Conservation (phyloP, 352 stramenopile species). For the Lagenidium sp. region DNA sequence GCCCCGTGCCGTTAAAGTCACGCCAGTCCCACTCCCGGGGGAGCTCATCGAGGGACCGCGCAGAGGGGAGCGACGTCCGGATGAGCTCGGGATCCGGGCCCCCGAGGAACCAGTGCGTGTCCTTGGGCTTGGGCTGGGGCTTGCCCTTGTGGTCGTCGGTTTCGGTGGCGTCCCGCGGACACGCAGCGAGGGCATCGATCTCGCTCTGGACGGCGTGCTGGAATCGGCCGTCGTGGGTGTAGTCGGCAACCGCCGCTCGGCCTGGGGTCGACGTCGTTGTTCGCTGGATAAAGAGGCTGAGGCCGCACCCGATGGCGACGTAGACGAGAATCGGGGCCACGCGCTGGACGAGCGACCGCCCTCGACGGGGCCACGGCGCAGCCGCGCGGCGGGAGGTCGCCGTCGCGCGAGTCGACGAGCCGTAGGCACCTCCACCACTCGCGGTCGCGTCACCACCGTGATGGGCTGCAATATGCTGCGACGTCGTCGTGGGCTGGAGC, state of each 20-base stretch:
- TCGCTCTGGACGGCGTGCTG: slow-evolving; percentile 44
- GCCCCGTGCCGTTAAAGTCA: slow-evolving; percentile 69
- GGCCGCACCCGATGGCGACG: slow-evolving; percentile 36
- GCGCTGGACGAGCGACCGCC: slow-evolving; percentile 12
- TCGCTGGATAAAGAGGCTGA: slow-evolving; percentile 23
- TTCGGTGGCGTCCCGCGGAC: slow-evolving; percentile 9
- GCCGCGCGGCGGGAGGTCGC: slow-evolving; percentile 12
- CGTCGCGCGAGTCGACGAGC: slow-evolving; percentile 4
- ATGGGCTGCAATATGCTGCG: too few species aligned
- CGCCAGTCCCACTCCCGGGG: slow-evolving; percentile 71
- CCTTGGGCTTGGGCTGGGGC: slow-evolving; percentile 19
- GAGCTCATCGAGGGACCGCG: slow-evolving; percentile 46
- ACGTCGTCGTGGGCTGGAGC: slow-evolving; percentile 21
- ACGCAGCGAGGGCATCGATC: slow-evolving; percentile 40
- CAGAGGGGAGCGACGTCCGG: slow-evolving; percentile 28
- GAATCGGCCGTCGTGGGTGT: slow-evolving; percentile 25
- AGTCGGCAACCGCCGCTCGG: slow-evolving; percentile 18
- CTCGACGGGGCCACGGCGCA: slow-evolving; percentile 10
- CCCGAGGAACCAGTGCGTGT: slow-evolving; percentile 47
- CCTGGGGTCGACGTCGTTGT: neutral
- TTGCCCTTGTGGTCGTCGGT: too few species aligned
- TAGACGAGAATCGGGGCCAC: slow-evolving; percentile 29
- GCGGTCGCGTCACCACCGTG: too few species aligned
- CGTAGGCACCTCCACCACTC: too few species aligned
- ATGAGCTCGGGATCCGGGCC: slow-evolving; percentile 50